Evolutionary conservation across 805 yeast species (phyloP).

Genomic region (Myxozyma geophila): DNA sequence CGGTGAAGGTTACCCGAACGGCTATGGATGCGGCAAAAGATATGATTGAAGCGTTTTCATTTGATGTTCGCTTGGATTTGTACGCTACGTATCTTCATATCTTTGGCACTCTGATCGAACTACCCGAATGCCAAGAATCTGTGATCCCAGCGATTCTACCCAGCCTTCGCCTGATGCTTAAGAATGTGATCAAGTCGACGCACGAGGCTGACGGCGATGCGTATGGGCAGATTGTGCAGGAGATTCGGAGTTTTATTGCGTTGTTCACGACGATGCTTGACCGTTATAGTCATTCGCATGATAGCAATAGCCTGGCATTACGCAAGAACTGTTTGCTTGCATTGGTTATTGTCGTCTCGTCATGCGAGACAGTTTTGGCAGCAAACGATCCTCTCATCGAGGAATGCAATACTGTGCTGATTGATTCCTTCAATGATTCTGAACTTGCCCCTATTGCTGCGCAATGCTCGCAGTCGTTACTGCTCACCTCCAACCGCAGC

Average conservation of each 20-base stretch:
- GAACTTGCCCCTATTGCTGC: conserved; percentile 52
- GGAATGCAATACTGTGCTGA: conserved; percentile 44
- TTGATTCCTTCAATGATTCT: conserved; percentile 46
- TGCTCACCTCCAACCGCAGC: conserved; percentile 47
- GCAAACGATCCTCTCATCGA: conserved; percentile 49
- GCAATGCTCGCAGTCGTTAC: conserved; percentile 66
- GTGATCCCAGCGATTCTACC: conserved; percentile 60
- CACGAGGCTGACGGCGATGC: conserved; percentile 29
- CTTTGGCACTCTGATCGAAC: conserved; percentile 52
- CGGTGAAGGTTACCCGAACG: conserved; percentile 38
- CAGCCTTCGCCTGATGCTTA: conserved; percentile 53
- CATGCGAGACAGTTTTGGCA: conserved; percentile 46
- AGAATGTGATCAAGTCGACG: conserved; percentile 41
- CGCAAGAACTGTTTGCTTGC: conserved; percentile 49
- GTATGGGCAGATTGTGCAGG: conserved; percentile 31
- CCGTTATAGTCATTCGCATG: conserved; percentile 17
- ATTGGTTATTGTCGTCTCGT: conserved; percentile 52
- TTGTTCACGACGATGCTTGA: conserved; percentile 28
- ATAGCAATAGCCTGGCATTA: conserved; percentile 33
- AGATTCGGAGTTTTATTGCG: conserved; percentile 36
- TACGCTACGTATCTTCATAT: conserved; percentile 70
- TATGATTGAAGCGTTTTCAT: conserved; percentile 69
- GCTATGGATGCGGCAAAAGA: conserved; percentile 55
- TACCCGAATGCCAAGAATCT: conserved; percentile 45
- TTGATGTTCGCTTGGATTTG: conserved; percentile 69